phyloP scores from a whole-genome alignment of 225 moss, liverwort and hornwort species.

The Physcomitrellopsis africana region DNA sequence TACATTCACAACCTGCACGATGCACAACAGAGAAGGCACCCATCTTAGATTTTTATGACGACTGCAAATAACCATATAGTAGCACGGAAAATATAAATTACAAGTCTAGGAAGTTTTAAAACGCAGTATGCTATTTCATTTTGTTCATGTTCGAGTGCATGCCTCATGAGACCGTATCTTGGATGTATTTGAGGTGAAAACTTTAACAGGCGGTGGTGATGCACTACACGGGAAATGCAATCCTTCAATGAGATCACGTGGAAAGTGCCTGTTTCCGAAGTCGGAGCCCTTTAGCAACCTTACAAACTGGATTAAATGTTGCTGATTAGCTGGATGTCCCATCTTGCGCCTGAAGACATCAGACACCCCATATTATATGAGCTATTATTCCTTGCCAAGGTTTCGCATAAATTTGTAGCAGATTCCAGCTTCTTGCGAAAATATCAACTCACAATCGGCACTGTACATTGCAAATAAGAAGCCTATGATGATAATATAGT shows the following conservation, averaged over 20 bases:
- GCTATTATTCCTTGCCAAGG: neutral
- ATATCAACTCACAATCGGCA: no score
- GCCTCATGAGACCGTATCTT: constrained; percentile 37
- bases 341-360: constrained; percentile 46
- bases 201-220: constrained; percentile 40
- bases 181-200: constrained; percentile 43
- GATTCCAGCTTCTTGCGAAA: no score
- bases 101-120: constrained; percentile 15
- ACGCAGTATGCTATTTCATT: neutral
- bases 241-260: constrained; percentile 51
- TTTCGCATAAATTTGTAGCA: no score
- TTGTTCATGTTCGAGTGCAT: constrained; percentile 1
- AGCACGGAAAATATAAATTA: neutral
- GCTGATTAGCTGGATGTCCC: constrained; percentile 61
- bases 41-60: constrained; percentile 3
- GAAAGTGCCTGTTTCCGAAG: constrained; percentile 55
- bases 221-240: constrained; percentile 33
- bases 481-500: constrained; percentile 9
- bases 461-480: neutral
- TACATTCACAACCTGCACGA: constrained; percentile 49
- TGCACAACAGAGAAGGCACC: constrained; percentile 1
- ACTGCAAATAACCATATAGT: neutral
- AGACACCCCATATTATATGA: neutral
- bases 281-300: constrained; percentile 54
- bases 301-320: constrained; percentile 55